Conservation (phyloP, 257 asterid species). For the Nicotiana sylvestris region DNA sequence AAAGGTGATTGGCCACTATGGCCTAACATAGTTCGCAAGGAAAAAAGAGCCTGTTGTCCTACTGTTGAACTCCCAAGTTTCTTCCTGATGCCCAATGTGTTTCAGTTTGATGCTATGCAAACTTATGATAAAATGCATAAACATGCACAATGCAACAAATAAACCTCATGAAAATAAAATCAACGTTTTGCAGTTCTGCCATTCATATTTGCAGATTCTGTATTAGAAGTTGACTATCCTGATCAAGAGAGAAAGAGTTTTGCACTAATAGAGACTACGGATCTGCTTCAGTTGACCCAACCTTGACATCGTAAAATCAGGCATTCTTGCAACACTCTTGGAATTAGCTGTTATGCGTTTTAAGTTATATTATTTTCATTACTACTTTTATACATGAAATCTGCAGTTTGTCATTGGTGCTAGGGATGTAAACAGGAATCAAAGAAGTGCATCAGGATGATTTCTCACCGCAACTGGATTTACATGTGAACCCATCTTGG, state of each 20-base stretch:
- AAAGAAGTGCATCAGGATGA: not conserved
- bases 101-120: not conserved
- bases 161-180: no score
- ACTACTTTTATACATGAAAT: not conserved
- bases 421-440: not conserved
- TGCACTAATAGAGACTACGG: not conserved
- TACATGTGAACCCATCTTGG: constrained; percentile 78
- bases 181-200: not conserved
- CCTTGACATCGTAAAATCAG: not conserved
- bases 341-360: not conserved
- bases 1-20: not conserved
- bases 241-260: not conserved
- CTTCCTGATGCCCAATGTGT: not conserved
- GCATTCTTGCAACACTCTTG: not conserved
- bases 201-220: not conserved
- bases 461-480: constrained; percentile 61
- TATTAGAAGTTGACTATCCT: not conserved
- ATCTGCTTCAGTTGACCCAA: not conserved
- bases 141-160: no score
- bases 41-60: not conserved
- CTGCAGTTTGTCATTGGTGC: not conserved
- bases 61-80: not conserved
- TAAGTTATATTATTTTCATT: not conserved
- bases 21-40: not conserved
- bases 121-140: not conserved